phyloP scores from a whole-genome alignment of 192 early-diverging fungal genomes.

The Dissophora globulifera region DNA sequence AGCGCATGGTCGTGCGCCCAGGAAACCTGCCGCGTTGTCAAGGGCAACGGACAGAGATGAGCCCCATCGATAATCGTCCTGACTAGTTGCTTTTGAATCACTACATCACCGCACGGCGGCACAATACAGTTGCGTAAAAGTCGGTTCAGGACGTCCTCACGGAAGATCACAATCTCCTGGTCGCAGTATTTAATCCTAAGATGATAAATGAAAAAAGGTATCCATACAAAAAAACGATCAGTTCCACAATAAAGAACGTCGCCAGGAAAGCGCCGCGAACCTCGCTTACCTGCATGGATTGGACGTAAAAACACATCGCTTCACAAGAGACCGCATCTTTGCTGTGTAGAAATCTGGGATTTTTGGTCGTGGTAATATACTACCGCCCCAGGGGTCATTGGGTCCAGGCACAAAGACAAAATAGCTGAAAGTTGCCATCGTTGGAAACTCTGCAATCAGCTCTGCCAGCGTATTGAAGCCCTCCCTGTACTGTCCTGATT shows the following conservation, averaged over 20 bases:
- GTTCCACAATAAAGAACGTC: too few relatives aligned
- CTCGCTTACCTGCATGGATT: slow-evolving; percentile 85
- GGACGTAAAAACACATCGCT: slow-evolving; percentile 73
- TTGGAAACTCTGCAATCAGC: slow-evolving; percentile 72
- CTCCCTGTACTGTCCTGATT: slow-evolving; percentile 72
- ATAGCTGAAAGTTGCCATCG: slow-evolving; percentile 64
- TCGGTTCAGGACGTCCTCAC: slow-evolving; percentile 84
- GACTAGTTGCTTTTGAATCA: slow-evolving; percentile 68
- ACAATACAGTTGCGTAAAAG: slow-evolving; percentile 81
- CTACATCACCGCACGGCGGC: slow-evolving; percentile 60
- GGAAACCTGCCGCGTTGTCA: slow-evolving; percentile 78
- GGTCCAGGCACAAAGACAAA: slow-evolving; percentile 94
- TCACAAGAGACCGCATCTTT: slow-evolving; percentile 66
- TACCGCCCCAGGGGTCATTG: slow-evolving; percentile 82
- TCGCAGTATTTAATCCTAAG: slow-evolving; percentile 87
- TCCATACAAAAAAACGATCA: too few relatives aligned
- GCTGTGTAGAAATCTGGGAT: slow-evolving; percentile 80
- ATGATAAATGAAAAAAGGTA: too few relatives aligned
- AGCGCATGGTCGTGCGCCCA: slow-evolving; percentile 88
- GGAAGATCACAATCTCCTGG: slow-evolving; percentile 91
- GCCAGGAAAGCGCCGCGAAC: too few relatives aligned
- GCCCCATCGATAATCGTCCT: slow-evolving; percentile 86
- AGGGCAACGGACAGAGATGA: slow-evolving; percentile 85
- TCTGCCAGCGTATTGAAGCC: slow-evolving; percentile 66
- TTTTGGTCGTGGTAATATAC: slow-evolving; percentile 76